A percentile compares a stretch with the other conserved stretches of the same genome.
Evolutionary conservation across 2,329 filamentous ascomycete genomes (phyloP).

Genomic region (Beauveria pseudobassiana): DNA sequence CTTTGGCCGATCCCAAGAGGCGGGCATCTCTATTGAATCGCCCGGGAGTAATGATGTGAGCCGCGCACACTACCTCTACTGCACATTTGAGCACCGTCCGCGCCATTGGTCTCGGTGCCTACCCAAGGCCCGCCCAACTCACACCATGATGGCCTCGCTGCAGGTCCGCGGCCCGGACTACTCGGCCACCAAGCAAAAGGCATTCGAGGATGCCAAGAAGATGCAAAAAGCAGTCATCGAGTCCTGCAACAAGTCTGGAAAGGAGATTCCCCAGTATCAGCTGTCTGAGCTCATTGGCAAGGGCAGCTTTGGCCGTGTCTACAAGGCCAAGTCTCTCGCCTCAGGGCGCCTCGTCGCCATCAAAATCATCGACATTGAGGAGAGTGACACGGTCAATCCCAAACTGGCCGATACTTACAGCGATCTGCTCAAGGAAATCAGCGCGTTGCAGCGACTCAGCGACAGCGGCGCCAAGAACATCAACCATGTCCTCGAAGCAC

Average conservation of each 20-base stretch:
- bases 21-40: not conserved
- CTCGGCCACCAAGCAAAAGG: constrained; percentile 47
- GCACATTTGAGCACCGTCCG: not conserved
- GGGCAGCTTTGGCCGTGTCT: constrained; percentile 66
- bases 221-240: constrained; percentile 60
- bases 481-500: constrained; percentile 72
- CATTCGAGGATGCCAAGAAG: constrained; percentile 61
- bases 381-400: constrained; percentile 60
- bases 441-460: constrained; percentile 62
- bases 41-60: not conserved
- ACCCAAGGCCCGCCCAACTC: not conserved
- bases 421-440: constrained; percentile 62
- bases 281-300: constrained; percentile 69
- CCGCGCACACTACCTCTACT: not conserved
- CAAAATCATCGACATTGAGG: constrained; percentile 81
- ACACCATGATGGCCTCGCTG: constrained; percentile 31
- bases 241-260: constrained; percentile 50
- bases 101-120: not conserved
- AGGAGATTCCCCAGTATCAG: constrained; percentile 57
- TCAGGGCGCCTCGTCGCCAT: constrained; percentile 57
- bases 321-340: constrained; percentile 49
- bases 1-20: not conserved
- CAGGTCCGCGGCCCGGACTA: constrained; percentile 34
- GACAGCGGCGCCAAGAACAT: constrained; percentile 71
- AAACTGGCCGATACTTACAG: constrained; percentile 60